Evolutionary conservation across 257 asterid genomes (phyloP).

Genomic region (Solanum chiquidenum): DNA sequence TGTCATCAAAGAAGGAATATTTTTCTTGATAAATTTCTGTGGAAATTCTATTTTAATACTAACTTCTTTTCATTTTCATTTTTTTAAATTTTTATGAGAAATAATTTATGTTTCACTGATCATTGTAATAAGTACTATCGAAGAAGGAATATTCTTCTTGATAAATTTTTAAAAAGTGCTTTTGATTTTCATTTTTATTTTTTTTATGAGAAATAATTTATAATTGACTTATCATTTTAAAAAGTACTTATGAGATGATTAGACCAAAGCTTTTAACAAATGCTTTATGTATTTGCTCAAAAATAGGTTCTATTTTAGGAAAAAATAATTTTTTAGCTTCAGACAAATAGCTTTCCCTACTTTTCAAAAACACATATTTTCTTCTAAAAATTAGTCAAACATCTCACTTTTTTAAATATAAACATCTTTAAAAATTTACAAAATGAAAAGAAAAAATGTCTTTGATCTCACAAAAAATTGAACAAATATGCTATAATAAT

Average conservation of each 20-base stretch:
- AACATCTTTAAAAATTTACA: no score
- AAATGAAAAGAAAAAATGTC: not conserved
- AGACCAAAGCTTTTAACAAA: not conserved
- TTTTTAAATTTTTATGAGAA: no score
- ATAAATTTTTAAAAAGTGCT: no score
- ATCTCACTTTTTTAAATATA: not conserved
- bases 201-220: not conserved
- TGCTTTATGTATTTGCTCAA: not conserved
- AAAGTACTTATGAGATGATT: not conserved
- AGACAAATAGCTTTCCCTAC: not conserved
- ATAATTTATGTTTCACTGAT: no score
- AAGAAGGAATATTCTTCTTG: no score
- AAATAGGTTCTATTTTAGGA: not conserved
- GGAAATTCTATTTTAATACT: no score
- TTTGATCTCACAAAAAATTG: not conserved
- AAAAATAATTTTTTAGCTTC: not conserved
- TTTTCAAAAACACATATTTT: not conserved
- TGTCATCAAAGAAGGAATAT: not conserved
- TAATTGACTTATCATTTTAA: not conserved
- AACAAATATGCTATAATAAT: not conserved
- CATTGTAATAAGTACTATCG: no score
- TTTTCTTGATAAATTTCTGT: no score
- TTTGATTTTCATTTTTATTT: no score
- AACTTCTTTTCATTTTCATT: no score
- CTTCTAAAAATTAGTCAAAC: not conserved